Evolutionary conservation across 768 basidiomycete genomes (phyloP).

Genomic region (Zangia roseola): DNA sequence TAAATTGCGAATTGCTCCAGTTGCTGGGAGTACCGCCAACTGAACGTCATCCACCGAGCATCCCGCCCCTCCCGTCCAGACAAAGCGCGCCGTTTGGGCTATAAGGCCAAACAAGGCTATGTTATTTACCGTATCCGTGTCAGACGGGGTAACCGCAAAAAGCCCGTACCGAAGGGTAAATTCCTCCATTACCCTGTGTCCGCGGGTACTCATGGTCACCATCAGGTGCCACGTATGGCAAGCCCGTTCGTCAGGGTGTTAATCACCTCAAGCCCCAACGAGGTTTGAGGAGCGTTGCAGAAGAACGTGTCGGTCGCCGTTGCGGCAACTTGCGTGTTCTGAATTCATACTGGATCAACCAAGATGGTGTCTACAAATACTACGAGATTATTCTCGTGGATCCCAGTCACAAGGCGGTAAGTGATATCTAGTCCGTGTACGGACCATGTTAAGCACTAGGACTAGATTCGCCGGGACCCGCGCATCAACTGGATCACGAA

Average conservation of each 20-base stretch:
- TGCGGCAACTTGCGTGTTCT: constrained; percentile 96
- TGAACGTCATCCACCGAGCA: constrained; percentile 97
- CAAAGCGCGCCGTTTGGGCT: constrained; percentile 97
- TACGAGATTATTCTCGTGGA: constrained; percentile 99
- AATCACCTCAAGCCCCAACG: constrained; percentile 99
- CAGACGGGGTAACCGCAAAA: constrained; percentile 98
- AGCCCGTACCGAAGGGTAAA: constrained; percentile 94
- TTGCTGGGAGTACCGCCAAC: constrained; percentile 98
- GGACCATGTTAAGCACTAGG: constrained; percentile 11
- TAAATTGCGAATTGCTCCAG: constrained; percentile 36
- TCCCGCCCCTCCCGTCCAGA: constrained; percentile 98
- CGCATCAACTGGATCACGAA: constrained; percentile 99
- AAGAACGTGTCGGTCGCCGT: constrained; percentile 95
- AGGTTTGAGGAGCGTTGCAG: constrained; percentile 87
- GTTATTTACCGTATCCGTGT: constrained; percentile 97
- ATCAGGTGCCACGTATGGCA: constrained; percentile 94
- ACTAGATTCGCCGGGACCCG: constrained; percentile 88
- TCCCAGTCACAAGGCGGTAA: constrained; percentile 88
- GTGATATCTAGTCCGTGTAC: constrained; percentile 27
- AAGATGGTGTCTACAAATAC: constrained; percentile 99
- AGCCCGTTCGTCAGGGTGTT: constrained; percentile 99
- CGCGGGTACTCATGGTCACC: background rate
- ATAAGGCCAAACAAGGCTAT: constrained; percentile 99
- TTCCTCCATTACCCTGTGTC: background rate
- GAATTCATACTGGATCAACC: constrained; percentile 99